Evolutionary conservation across 129 eudicot species (phyloP).

Genomic region (Ambrosia trifida): DNA sequence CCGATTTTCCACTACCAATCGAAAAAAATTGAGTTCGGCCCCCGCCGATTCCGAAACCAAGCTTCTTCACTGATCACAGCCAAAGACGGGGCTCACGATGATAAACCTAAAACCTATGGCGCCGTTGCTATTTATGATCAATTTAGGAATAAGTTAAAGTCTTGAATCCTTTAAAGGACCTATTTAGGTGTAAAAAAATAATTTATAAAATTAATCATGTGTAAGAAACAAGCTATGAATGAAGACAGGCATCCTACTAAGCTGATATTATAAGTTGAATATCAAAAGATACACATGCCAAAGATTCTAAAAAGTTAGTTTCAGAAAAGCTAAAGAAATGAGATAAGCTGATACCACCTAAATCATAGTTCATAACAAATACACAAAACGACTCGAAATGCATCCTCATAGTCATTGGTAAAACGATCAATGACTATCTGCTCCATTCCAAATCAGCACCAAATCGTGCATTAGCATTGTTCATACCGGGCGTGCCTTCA

Average conservation of each 20-base stretch:
- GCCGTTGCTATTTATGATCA: no score
- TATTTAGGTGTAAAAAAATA: no score
- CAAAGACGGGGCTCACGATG: slow-evolving; percentile 7
- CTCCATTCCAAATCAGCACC: slow-evolving; percentile 81
- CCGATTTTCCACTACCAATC: no score
- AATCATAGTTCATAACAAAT: background rate
- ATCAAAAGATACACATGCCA: background rate
- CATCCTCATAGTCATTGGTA: background rate
- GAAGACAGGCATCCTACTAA: background rate
- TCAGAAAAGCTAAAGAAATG: slow-evolving; percentile 14
- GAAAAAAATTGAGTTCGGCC: no score
- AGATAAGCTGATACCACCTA: slow-evolving; percentile 10
- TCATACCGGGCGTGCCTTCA: slow-evolving; percentile 44
- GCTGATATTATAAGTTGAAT: background rate
- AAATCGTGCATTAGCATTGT: slow-evolving; percentile 53
- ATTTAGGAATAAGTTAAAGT: no score
- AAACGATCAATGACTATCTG: slow-evolving; percentile 49
- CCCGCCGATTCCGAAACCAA: no score
- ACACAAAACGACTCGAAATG: background rate
- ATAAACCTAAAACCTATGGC: background rate
- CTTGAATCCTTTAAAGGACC: no score
- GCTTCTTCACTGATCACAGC: no score
- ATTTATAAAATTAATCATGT: no score
- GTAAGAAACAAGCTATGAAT: background rate
- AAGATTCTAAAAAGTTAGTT: slow-evolving; percentile 12